Base-by-base conservation (phyloP, 352 stramenopile species). In the Pythium phragmiticola region DNA sequence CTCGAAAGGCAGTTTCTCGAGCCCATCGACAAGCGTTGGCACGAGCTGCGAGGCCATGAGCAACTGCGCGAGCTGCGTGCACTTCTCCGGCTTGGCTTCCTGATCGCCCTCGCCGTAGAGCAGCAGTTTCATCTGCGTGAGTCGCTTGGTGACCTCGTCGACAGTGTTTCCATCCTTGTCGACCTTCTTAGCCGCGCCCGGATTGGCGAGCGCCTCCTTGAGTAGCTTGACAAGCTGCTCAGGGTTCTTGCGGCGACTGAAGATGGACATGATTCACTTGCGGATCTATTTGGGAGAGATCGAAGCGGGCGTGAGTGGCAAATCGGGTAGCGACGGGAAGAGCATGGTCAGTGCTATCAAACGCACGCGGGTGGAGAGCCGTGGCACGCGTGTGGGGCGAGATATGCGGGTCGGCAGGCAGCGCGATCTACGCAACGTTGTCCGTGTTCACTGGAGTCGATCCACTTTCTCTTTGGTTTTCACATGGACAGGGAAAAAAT, bases 1-100 rank as follows among this genome's bases (percentile, higher is more conserved):
- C 63, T 97, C 89, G 51, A 97, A 97, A 3, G 88, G 87, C 56
- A 97, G 74, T 26, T 76, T 84, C 45, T 78, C 66, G 51, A 97
- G 74, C 19, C 68, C 74, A 17, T 73, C 55, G 37, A 96, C 80
- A 23, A 97, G 76, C 64, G 78, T 75, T 14, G 80, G 82, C 36
- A 96, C 76, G 58, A 94, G 73, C 46, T 80, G 75, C 54, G 79
- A 86, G 21, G 65, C 45, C 61, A 91, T 91, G 43, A 97, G 66
- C 21, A 90, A 75, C 60, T 80, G 69, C 49, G 87, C 77, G 60
- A 97, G 74, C 60, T 95, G 85, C 66, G 71, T 74, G 54, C 82
- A 92, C 57, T 92, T 93, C 57, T 94, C 80, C 21, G 79, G 78
- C 48, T 88, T 92, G 56, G 78, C 77, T 58, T 92, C 82, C 65